Evolutionary conservation across 495 filamentous ascomycete genomes (phyloP).

Genomic region (Cryomyces minteri): DNA sequence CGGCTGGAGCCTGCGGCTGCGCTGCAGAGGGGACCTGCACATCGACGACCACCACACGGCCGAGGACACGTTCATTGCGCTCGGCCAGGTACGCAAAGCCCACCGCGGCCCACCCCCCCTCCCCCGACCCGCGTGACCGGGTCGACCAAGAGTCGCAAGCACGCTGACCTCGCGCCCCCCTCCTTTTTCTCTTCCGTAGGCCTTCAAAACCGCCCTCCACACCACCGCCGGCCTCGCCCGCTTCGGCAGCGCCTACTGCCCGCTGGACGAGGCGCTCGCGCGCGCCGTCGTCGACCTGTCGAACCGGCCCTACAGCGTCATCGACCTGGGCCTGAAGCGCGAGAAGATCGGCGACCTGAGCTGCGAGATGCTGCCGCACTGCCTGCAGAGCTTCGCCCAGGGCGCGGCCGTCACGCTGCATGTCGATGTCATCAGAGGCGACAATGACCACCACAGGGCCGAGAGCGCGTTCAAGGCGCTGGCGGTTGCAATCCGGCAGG

Average conservation of each 20-base stretch:
- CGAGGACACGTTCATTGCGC: conserved; percentile 85
- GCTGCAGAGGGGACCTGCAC: conserved; percentile 74
- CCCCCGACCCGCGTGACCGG: no score
- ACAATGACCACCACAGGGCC: conserved; percentile 91
- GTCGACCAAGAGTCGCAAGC: conserved; percentile 11
- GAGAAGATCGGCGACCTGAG: conserved; percentile 89
- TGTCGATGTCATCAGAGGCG: conserved; percentile 70
- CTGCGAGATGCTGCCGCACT: conserved; percentile 95
- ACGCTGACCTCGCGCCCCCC: no score
- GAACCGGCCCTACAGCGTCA: conserved; percentile 71
- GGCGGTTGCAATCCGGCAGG: conserved; percentile 63
- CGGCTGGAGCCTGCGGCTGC: conserved; percentile 71
- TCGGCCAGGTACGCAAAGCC: conserved; percentile 29
- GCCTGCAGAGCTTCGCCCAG: conserved; percentile 82
- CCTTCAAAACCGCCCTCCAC: conserved; percentile 63
- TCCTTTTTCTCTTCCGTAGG: conserved; percentile 23
- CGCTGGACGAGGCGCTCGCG: conserved; percentile 87
- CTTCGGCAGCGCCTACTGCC: conserved; percentile 79
- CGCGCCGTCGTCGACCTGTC: conserved; percentile 90
- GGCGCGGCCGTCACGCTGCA: conserved; percentile 82
- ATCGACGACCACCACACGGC: conserved; percentile 99
- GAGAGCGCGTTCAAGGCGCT: conserved; percentile 97
- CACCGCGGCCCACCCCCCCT: conserved; percentile 33
- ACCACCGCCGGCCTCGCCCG: conserved; percentile 62
- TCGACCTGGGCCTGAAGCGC: conserved; percentile 60